phyloP scores from a whole-genome alignment of 805 yeast species.

The Pichia scutulata region DNA sequence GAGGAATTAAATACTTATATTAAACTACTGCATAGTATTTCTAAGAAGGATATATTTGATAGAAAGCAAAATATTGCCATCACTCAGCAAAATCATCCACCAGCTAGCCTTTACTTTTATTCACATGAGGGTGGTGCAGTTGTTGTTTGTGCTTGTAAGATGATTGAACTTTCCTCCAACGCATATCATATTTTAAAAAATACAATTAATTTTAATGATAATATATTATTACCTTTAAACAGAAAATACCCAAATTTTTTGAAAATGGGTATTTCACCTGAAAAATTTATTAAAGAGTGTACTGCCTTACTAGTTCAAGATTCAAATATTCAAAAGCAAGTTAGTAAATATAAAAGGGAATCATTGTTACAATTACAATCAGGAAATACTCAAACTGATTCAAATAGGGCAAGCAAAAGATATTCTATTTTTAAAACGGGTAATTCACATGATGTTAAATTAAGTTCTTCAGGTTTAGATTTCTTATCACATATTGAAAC shows the following conservation, averaged over 20 bases:
- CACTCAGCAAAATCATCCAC: not conserved
- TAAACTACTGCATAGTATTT: conserved; percentile 43
- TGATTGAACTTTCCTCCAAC: conserved; percentile 44
- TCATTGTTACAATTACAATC: conserved; percentile 3
- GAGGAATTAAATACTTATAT: conserved; percentile 60
- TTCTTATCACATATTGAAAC: conserved; percentile 27
- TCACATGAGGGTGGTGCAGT: conserved; percentile 57
- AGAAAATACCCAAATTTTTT: conserved; percentile 63
- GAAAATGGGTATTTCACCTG: conserved; percentile 48
- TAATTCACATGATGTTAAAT: conserved; percentile 38
- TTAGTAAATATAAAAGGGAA: conserved; percentile 10
- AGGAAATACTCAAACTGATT: no score
- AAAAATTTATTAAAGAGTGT: conserved; percentile 52
- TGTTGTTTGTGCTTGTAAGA: conserved; percentile 29
- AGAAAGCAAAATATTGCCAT: not conserved
- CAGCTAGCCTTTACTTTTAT: conserved; percentile 35
- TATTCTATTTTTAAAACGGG: conserved; percentile 47
- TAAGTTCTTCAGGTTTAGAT: conserved; percentile 42
- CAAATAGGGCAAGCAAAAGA: conserved; percentile 27
- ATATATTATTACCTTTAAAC: conserved; percentile 50
- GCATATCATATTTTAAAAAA: conserved; percentile 49
- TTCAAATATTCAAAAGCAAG: conserved; percentile 26
- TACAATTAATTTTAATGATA: conserved; percentile 42
- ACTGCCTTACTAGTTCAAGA: conserved; percentile 50
- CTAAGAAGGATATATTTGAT: conserved; percentile 14